Percentiles rank a stretch among this genome's conserved stretches.
Conservation (phyloP, 2,329 filamentous ascomycete genomes). For the Colletotrichum noveboracense region DNA sequence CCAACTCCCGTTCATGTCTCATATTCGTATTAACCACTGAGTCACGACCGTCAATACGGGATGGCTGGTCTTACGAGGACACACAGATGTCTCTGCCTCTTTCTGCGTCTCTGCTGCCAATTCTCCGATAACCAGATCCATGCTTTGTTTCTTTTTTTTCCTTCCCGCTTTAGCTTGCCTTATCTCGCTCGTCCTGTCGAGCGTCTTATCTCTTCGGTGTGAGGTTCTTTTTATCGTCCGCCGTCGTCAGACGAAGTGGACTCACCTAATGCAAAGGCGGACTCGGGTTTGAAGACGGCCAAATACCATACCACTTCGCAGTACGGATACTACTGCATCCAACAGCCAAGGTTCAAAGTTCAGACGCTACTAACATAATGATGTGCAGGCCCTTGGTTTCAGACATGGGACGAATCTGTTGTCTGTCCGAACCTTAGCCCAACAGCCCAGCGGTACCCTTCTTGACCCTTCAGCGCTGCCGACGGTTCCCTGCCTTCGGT, state of each 20-base stretch:
- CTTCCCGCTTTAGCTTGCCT: neutral
- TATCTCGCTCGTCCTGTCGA: neutral
- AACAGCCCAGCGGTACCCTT: neutral
- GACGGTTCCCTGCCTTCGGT: neutral
- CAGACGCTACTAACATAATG: constrained; percentile 20
- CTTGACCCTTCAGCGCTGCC: neutral
- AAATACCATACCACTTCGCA: neutral
- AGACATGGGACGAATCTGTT: constrained; percentile 14
- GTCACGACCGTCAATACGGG: neutral
- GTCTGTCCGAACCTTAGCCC: constrained; percentile 2
- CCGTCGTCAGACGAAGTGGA: neutral
- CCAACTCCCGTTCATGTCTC: neutral
- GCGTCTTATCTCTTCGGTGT: neutral
- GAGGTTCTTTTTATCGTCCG: neutral
- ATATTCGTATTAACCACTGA: neutral
- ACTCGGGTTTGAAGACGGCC: neutral
- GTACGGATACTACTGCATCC: neutral
- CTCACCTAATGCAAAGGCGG: neutral
- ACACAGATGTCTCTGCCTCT: neutral
- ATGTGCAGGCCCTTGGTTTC: constrained; percentile 20
- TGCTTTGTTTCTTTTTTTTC: neutral
- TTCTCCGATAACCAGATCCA: neutral
- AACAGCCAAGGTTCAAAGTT: constrained; percentile 6
- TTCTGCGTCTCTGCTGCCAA: neutral
- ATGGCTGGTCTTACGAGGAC: neutral